These are phyloP conservation scores for Raffaelea ambrosiae DNA, from an alignment of 2,329 filamentous ascomycete genomes.

Conservation along the genomic window DNA sequence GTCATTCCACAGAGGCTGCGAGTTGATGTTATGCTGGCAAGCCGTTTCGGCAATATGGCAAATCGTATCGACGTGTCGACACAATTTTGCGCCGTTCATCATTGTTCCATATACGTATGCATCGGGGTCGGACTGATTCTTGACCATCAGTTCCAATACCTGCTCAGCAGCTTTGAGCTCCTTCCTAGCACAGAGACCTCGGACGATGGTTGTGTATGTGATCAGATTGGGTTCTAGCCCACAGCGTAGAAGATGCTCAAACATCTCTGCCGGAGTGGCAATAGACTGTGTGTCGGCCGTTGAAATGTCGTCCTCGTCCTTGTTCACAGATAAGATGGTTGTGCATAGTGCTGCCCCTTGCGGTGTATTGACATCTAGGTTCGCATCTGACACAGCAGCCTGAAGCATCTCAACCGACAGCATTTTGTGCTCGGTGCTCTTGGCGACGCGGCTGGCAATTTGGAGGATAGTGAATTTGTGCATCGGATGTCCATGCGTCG, in stretches of 20 bases:
- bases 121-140: constrained; percentile 54
- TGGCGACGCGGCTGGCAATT: constrained; percentile 38
- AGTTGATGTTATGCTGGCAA: constrained; percentile 35
- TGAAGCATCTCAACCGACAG: constrained; percentile 35
- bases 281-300: not conserved
- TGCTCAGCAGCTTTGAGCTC: constrained; percentile 55
- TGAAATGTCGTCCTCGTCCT: constrained; percentile 14
- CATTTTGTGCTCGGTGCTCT: constrained; percentile 26
- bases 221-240: constrained; percentile 56
- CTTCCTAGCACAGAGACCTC: constrained; percentile 59
- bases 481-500: constrained; percentile 19
- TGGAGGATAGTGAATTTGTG: constrained; percentile 37
- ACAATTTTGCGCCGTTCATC: constrained; percentile 59
- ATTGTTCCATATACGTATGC: constrained; percentile 59
- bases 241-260: constrained; percentile 47
- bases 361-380: constrained; percentile 36
- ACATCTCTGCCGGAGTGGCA: constrained; percentile 42
- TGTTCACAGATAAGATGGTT: constrained; percentile 39
- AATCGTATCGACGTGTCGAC: constrained; percentile 44
- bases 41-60: constrained; percentile 46
- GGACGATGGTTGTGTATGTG: constrained; percentile 59
- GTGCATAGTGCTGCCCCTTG: constrained; percentile 48
- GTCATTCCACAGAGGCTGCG: constrained; percentile 38
- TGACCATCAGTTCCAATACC: constrained; percentile 54
- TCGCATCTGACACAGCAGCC: constrained; percentile 20